These are phyloP conservation scores for Neodidymelliopsis sp. DNA, from an alignment of 2,329 filamentous ascomycete genomes.

Conservation along the genomic window DNA sequence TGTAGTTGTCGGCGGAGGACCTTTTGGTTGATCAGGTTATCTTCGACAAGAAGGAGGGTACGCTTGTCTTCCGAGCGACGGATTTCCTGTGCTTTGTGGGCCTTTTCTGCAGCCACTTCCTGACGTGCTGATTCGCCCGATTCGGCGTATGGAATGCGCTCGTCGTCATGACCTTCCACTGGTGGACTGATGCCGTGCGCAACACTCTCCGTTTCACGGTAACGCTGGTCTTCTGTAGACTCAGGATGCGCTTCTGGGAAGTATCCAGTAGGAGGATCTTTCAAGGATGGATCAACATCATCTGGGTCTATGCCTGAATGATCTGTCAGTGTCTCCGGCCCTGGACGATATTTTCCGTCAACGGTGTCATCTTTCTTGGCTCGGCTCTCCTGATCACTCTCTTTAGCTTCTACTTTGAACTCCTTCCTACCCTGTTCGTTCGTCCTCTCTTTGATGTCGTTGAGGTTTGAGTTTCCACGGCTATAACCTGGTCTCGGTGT, in stretches of 20 bases:
- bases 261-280: slow-evolving; percentile 44
- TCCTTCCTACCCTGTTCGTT: slow-evolving; percentile 18
- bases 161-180: slow-evolving; percentile 7
- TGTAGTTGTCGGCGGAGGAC: slow-evolving; percentile 59
- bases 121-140: slow-evolving; percentile 40
- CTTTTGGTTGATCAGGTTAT: slow-evolving; percentile 59
- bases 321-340: slow-evolving; percentile 24
- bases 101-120: slow-evolving; percentile 21
- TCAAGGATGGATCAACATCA: slow-evolving; percentile 29
- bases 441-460: slow-evolving; percentile 33
- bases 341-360: background rate
- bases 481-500: slow-evolving; percentile 36
- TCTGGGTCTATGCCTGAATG: slow-evolving; percentile 29
- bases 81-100: slow-evolving; percentile 30
- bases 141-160: slow-evolving; percentile 18
- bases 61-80: slow-evolving; percentile 25
- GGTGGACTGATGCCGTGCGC: slow-evolving; percentile 19
- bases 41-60: slow-evolving; percentile 56
- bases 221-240: slow-evolving; percentile 29
- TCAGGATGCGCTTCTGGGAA: slow-evolving; percentile 37
- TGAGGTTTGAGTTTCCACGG: slow-evolving; percentile 37
- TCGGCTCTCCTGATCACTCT: background rate
- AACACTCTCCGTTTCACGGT: slow-evolving; percentile 31
- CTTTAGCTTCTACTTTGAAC: slow-evolving; percentile 14
- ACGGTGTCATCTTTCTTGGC: background rate